Evolutionary conservation across 1,284 basidiomycete species (phyloP).

Genomic region (Pseudozyma sp.): DNA sequence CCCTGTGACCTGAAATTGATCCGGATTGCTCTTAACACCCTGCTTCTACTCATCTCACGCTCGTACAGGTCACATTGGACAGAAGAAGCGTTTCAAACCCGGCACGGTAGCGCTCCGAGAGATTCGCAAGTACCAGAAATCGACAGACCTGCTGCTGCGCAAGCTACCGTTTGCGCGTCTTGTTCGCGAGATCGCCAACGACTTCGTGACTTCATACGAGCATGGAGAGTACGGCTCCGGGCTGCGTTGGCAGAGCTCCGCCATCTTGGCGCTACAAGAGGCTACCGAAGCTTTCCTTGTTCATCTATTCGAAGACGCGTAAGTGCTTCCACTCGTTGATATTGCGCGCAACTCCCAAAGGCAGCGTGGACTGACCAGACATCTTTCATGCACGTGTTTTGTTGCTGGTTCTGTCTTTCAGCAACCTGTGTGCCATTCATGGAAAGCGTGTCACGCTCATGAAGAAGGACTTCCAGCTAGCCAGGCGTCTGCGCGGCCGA

Average conservation of each 20-base stretch:
- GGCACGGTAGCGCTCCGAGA: slow-evolving; percentile 68
- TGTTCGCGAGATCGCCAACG: slow-evolving; percentile 66
- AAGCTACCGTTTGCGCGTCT: slow-evolving; percentile 67
- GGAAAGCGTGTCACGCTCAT: slow-evolving; percentile 67
- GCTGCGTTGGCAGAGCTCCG: slow-evolving; percentile 67
- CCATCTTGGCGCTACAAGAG: slow-evolving; percentile 67
- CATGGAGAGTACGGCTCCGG: slow-evolving; percentile 57
- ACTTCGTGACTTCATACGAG: slow-evolving; percentile 66
- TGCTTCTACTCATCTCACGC: background rate
- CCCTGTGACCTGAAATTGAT: too few species aligned
- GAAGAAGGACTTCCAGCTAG: slow-evolving; percentile 68
- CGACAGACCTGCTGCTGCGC: slow-evolving; percentile 65
- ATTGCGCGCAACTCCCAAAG: too few species aligned
- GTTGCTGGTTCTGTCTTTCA: slow-evolving; percentile 10
- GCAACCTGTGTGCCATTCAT: slow-evolving; percentile 67
- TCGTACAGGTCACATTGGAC: slow-evolving; percentile 27
- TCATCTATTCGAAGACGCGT: slow-evolving; percentile 68
- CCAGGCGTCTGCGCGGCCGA: slow-evolving; percentile 63
- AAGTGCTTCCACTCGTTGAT: slow-evolving; percentile 17
- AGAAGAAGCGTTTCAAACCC: slow-evolving; percentile 60
- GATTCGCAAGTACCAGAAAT: slow-evolving; percentile 67
- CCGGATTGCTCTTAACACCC: background rate
- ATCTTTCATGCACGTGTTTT: too few species aligned
- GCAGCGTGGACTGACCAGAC: too few species aligned
- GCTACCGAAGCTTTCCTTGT: slow-evolving; percentile 67